Evolutionary conservation across 768 basidiomycete species (phyloP).

Genomic region (Sarcodon aspratus): DNA sequence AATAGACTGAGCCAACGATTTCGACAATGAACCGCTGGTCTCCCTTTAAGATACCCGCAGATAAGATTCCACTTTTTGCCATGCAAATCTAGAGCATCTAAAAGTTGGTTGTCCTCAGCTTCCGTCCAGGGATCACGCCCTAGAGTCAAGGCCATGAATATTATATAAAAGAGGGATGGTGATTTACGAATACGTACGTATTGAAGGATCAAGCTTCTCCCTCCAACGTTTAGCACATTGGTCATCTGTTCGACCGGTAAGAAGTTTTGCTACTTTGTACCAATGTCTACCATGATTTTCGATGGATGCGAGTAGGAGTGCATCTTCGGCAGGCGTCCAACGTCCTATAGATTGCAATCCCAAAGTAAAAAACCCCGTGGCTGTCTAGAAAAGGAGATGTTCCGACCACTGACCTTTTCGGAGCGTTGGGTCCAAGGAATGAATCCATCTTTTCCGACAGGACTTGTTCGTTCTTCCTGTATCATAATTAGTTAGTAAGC

Average conservation of each 20-base stretch:
- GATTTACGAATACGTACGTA: neutral
- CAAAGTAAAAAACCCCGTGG: no score
- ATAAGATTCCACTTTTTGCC: neutral
- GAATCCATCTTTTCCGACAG: conserved; percentile 3
- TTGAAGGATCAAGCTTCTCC: neutral
- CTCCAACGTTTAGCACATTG: conserved; percentile 7
- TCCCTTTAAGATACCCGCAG: neutral
- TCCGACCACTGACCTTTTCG: conserved; percentile 5
- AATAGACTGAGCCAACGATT: neutral
- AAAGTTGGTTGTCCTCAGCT: neutral
- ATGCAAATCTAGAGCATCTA: neutral
- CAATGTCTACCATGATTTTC: conserved; percentile 5
- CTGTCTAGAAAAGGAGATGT: neutral
- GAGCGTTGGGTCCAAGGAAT: conserved; percentile 5
- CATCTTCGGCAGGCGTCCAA: conserved; percentile 7
- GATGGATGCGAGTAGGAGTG: conserved; percentile 2
- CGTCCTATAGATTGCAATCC: neutral
- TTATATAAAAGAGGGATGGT: neutral
- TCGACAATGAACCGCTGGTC: neutral
- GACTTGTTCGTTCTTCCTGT: conserved; percentile 3
- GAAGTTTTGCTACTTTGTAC: conserved; percentile 5
- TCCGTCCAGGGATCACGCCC: neutral
- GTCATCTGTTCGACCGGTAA: conserved; percentile 7
- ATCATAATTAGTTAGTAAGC: no score
- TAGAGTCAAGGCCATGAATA: neutral